These are phyloP conservation scores for Stylosanthes scabra DNA, from an alignment of 331 rosid genomes.

Conservation along the genomic window DNA sequence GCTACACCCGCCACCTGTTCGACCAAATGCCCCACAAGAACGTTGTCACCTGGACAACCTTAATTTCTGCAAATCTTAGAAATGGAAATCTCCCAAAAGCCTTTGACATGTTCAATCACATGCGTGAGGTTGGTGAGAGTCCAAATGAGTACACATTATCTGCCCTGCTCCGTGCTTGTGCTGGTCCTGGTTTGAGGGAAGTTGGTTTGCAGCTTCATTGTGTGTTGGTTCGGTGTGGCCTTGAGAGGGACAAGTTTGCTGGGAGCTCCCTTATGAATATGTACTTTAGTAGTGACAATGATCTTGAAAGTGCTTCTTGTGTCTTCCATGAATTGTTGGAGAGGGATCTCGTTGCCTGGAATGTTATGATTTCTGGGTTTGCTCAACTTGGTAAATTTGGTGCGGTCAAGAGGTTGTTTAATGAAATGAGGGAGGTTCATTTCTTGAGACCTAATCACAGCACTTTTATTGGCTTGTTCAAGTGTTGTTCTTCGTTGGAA, in stretches of 20 bases:
- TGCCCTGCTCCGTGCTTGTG: conserved; percentile 50
- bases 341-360: conserved; percentile 61
- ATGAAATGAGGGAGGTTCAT: conserved; percentile 49
- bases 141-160: conserved; percentile 63
- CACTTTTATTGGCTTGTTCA: conserved; percentile 51
- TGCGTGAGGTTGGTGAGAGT: conserved; percentile 50
- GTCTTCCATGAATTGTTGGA: conserved; percentile 49
- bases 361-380: conserved; percentile 64
- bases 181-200: conserved; percentile 24
- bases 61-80: conserved; percentile 53
- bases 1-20: conserved; percentile 51
- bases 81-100: conserved; percentile 47
- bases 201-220: conserved; percentile 62
- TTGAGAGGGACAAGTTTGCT: conserved; percentile 52
- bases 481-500: conserved; percentile 47
- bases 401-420: conserved; percentile 52
- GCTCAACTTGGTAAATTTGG: conserved; percentile 50
- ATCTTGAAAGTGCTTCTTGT: conserved; percentile 31
- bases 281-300: conserved; percentile 50
- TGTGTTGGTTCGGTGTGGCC: conserved; percentile 46
- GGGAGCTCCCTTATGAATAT: conserved; percentile 56
- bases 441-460: conserved; percentile 50
- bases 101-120: conserved; percentile 45
- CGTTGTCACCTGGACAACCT: conserved; percentile 63
- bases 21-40: conserved; percentile 55